Conservation (phyloP, 306 rosid genomes). For the Acacia melanoxylon region DNA sequence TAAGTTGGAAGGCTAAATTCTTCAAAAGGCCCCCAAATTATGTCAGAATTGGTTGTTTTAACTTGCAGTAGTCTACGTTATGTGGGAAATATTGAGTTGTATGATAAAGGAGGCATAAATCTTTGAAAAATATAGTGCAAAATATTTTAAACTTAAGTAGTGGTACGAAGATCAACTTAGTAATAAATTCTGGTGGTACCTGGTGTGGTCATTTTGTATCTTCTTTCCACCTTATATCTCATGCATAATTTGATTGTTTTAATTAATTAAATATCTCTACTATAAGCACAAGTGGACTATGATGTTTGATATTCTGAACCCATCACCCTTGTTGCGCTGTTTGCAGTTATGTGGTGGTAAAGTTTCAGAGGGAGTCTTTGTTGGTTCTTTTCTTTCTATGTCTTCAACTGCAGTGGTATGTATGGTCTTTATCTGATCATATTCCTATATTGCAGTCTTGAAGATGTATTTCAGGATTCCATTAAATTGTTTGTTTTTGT, state of each 20-base stretch:
- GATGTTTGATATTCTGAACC: slow-evolving; percentile 34
- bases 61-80: not conserved
- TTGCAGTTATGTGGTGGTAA: slow-evolving; percentile 95
- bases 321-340: slow-evolving; percentile 38
- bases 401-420: slow-evolving; percentile 98
- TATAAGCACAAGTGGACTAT: slow-evolving; percentile 29
- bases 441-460: not conserved
- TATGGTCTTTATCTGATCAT: slow-evolving; percentile 33
- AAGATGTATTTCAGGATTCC: slow-evolving; percentile 13
- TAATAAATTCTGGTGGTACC: slow-evolving; percentile 17
- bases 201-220: not conserved
- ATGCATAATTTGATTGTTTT: slow-evolving; percentile 15
- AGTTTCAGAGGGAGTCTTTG: slow-evolving; percentile 88
- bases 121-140: not conserved
- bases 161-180: slow-evolving; percentile 23
- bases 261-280: slow-evolving; percentile 23
- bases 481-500: slow-evolving; percentile 8
- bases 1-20: not conserved
- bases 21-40: not conserved
- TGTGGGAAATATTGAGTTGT: not conserved
- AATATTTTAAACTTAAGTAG: slow-evolving; percentile 15
- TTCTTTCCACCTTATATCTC: slow-evolving; percentile 5
- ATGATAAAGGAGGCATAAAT: not conserved
- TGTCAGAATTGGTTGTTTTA: not conserved
- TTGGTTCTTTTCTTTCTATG: slow-evolving; percentile 92